Base-by-base conservation (phyloP, 306 rosid species). In the Cyamopsis tetragonoloba region DNA sequence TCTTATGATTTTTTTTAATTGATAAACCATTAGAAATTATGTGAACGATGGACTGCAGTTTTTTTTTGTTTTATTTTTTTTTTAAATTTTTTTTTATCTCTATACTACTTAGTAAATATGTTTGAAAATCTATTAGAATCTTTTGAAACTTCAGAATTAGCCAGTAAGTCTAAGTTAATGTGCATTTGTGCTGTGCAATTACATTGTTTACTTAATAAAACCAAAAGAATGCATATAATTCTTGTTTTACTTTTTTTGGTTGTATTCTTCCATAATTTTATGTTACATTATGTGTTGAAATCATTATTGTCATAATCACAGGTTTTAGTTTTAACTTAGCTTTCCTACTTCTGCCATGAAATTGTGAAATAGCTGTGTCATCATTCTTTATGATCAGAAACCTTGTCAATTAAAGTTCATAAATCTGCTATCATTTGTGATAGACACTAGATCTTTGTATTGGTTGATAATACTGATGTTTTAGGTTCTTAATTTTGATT, bases 191-290 rank as follows among this genome's bases (percentile, higher is more conserved):
- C 46, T 31, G 19, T 72, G 56, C 41, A 17, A 30, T 28, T 27
- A 20, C 20, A 26, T 64, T 41, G 28, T 32, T 63, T 30, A 15
- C 39, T 51, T 43, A 23, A 43, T 23, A 30, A 74, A 23, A 56
- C 35, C 46, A 56, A 56, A 39, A 41, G 11, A 35, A 31, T 41
- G 66, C 12, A 4, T 13, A 38, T 24, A 24, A n/a, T 30, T 14
- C 2, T 20, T 65, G 42, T 30, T 49, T 65, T 65, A 11, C 28
- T 11, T 26, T 11, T 48, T 34, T 19, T 23, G 35, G 18, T 26
- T 53, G 54, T 15, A 27, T 37, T 15, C 63, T 49, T 72, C 77
- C 64, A 28, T 39, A 62, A 61, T 27, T 72, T 62, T 50, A 24
- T 38, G 44, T 7, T 38, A 38, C 22, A 41, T 42, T 41, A 18